Conservation (phyloP, 2,329 filamentous ascomycete genomes). For the Arthrinium phaeospermum region DNA sequence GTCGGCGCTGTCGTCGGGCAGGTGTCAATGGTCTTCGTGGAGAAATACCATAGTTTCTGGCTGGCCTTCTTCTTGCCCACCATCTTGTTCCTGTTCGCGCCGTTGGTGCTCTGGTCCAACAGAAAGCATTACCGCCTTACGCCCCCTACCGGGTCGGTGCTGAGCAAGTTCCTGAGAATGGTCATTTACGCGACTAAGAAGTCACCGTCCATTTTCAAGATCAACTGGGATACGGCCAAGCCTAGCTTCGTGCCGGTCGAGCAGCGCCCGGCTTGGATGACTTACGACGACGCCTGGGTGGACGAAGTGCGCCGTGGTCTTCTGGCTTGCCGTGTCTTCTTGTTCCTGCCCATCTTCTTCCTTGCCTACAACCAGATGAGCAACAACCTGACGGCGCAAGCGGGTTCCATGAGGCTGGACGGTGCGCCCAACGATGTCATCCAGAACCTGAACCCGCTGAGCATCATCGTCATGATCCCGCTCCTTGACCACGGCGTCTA, state of each 20-base stretch:
- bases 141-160: slow-evolving; percentile 69
- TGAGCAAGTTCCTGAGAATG: slow-evolving; percentile 64
- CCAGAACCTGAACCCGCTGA: slow-evolving; percentile 63
- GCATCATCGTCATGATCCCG: slow-evolving; percentile 63
- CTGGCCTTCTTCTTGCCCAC: slow-evolving; percentile 52
- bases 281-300: slow-evolving; percentile 70
- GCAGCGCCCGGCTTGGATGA: slow-evolving; percentile 54
- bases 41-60: slow-evolving; percentile 68
- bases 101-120: slow-evolving; percentile 60
- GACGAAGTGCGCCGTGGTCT: slow-evolving; percentile 64
- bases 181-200: slow-evolving; percentile 55
- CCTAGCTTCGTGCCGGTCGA: slow-evolving; percentile 54
- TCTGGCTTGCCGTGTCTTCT: slow-evolving; percentile 47
- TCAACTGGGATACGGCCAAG: slow-evolving; percentile 65
- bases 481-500: slow-evolving; percentile 61
- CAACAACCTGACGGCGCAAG: slow-evolving; percentile 43
- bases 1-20: slow-evolving; percentile 55
- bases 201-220: slow-evolving; percentile 44
- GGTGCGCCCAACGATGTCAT: slow-evolving; percentile 67
- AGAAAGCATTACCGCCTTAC: slow-evolving; percentile 61
- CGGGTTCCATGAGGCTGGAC: slow-evolving; percentile 50
- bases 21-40: slow-evolving; percentile 62
- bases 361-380: slow-evolving; percentile 49
- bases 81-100: slow-evolving; percentile 62
- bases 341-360: slow-evolving; percentile 47